Evolutionary conservation across 495 filamentous ascomycete species (phyloP).

Genomic region (Penicillium egyptiacum): DNA sequence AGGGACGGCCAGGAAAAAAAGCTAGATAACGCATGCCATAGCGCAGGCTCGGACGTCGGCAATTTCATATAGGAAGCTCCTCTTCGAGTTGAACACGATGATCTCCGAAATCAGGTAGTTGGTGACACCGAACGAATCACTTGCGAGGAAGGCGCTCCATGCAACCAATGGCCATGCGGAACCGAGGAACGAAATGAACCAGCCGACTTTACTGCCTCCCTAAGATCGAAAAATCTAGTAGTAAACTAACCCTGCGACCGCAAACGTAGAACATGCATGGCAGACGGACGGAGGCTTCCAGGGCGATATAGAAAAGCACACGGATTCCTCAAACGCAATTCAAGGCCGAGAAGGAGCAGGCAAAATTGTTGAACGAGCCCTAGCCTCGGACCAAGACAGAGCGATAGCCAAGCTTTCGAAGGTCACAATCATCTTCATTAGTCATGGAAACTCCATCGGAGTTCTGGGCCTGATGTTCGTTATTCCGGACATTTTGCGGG

Average conservation of each 20-base stretch:
- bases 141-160: constrained; percentile 38
- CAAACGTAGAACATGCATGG: constrained; percentile 24
- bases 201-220: constrained; percentile 31
- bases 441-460: constrained; percentile 13
- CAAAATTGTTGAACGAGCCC: constrained; percentile 37
- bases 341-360: constrained; percentile 37
- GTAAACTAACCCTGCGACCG: constrained; percentile 38
- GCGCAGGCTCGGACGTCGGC: constrained; percentile 35
- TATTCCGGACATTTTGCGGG: constrained; percentile 9
- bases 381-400: constrained; percentile 34
- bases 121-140: constrained; percentile 39
- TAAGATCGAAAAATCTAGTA: constrained; percentile 41
- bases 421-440: constrained; percentile 36
- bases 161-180: constrained; percentile 40
- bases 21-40: constrained; percentile 35
- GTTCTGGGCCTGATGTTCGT: constrained; percentile 6
- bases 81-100: constrained; percentile 33
- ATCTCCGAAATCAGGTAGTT: constrained; percentile 38
- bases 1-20: constrained; percentile 32
- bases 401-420: constrained; percentile 35
- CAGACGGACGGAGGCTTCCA: constrained; percentile 34
- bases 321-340: constrained; percentile 37
- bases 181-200: constrained; percentile 37
- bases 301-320: constrained; percentile 36
- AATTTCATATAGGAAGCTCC: constrained; percentile 31